A percentile compares a stretch with the other conserved stretches of the same genome.
These are phyloP conservation scores for Coniochaeta sp. DNA, from an alignment of 2,329 filamentous ascomycete species.

Conservation along the genomic window DNA sequence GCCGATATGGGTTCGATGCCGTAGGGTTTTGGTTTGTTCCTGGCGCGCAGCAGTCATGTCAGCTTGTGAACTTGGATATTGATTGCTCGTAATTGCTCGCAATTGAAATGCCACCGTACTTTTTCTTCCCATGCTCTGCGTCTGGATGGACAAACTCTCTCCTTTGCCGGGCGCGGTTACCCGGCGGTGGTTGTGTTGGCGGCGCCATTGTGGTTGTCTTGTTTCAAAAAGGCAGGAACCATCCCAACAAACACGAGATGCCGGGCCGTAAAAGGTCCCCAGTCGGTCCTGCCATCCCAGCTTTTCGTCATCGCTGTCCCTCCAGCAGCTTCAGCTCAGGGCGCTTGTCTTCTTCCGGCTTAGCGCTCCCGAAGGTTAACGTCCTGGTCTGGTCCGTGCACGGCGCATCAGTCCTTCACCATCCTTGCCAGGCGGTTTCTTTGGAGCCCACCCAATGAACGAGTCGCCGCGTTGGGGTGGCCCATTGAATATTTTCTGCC, in stretches of 20 bases:
- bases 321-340: not conserved
- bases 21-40: conserved; percentile 44
- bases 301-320: not conserved
- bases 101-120: conserved; percentile 23
- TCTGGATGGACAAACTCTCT: conserved; percentile 38
- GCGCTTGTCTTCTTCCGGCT: not conserved
- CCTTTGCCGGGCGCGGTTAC: not conserved
- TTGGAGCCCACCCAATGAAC: not conserved
- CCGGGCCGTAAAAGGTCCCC: too few relatives aligned
- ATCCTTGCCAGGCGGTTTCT: not conserved
- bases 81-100: conserved; percentile 29
- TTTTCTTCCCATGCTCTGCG: conserved; percentile 44
- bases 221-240: not conserved
- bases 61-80: too few relatives aligned
- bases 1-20: conserved; percentile 65
- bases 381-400: not conserved
- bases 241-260: not conserved
- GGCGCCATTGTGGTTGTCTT: not conserved
- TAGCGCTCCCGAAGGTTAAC: not conserved
- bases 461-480: not conserved
- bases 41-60: conserved; percentile 15
- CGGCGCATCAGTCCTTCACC: not conserved
- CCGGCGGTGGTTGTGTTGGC: not conserved
- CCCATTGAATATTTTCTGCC: not conserved
- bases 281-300: not conserved